Percentiles rank a stretch among this genome's conserved stretches.
phyloP scores from a whole-genome alignment of 305 asterid genomes.

The Solanum hybrid region DNA sequence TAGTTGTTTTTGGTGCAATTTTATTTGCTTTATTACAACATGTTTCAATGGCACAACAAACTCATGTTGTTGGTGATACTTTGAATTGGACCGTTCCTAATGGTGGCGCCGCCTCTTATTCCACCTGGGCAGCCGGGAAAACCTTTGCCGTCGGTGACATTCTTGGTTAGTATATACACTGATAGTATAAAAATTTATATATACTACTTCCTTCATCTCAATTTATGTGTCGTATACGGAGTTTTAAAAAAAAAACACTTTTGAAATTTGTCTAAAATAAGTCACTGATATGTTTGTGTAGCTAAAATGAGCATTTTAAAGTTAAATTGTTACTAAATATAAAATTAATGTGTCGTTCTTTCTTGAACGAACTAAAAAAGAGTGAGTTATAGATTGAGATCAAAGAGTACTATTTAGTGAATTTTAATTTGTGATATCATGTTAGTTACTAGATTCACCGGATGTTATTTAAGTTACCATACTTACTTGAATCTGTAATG shows the following conservation, averaged over 20 bases:
- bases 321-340: background rate
- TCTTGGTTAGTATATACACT: constrained; percentile 25
- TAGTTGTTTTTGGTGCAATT: constrained; percentile 12
- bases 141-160: constrained; percentile 48
- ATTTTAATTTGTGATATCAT: background rate
- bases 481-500: background rate
- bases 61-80: constrained; percentile 54
- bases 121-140: constrained; percentile 45
- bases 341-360: background rate
- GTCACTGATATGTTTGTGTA: background rate
- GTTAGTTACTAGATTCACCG: background rate
- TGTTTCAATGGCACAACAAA: constrained; percentile 43
- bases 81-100: constrained; percentile 56
- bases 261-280: background rate
- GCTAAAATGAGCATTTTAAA: background rate
- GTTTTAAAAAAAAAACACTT: background rate
- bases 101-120: constrained; percentile 42
- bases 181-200: background rate
- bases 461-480: background rate
- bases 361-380: background rate
- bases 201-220: too few relatives aligned
- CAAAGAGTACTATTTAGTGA: background rate
- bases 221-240: background rate
- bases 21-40: constrained; percentile 26
- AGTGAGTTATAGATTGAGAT: background rate